Base-by-base conservation (phyloP, 345 rosid genomes). In the Viola odorata region DNA sequence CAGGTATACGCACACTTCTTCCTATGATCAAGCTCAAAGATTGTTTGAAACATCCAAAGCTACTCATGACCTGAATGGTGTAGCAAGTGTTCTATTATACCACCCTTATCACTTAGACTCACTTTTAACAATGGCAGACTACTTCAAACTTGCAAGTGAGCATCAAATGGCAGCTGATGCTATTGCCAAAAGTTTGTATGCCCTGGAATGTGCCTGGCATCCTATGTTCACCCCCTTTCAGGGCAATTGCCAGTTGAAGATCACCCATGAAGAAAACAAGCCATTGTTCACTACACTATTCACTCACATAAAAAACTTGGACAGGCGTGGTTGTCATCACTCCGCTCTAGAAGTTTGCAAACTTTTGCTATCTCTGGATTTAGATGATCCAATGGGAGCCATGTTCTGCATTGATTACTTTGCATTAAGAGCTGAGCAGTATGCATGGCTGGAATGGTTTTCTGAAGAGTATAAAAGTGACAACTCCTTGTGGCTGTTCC, bases 321-420 rank as follows among this genome's bases (percentile, higher is more conserved):
- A 86, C 54, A 74, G 85, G 70, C 91, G 95, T 60, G 96, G 98
- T 57, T 91, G 98, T 66, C 94, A 88, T 73, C 86, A 88, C 50
- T 88, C 98, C 17, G 98, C 95, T 0, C 75, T 91, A 7, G 98
- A 91, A 77, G 95, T 86, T 50, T 91, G 96, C 85, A 91, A 88
- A 64, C 73, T 91, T 14, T 74, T 91, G 80, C 88, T 91, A 66
- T 81, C 91, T 0, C 68, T 91, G 39, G 96, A 91, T 75, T 69
- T 69, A 45, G 94, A 85, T 70, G 89, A 91, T 76, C 95, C 91
- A 12, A 81, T 82, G 74, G 98, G 98, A 15, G 94, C 88, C 53
- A 71, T 88, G 81, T 88, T 86, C 77, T 88, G 96, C 68, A 83
- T 91, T 53, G 98, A 91, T 70, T 91, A 91, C 74, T 86, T 86